phyloP scores from a whole-genome alignment of 768 basidiomycete genomes.

The Gymnopilus dilepis region DNA sequence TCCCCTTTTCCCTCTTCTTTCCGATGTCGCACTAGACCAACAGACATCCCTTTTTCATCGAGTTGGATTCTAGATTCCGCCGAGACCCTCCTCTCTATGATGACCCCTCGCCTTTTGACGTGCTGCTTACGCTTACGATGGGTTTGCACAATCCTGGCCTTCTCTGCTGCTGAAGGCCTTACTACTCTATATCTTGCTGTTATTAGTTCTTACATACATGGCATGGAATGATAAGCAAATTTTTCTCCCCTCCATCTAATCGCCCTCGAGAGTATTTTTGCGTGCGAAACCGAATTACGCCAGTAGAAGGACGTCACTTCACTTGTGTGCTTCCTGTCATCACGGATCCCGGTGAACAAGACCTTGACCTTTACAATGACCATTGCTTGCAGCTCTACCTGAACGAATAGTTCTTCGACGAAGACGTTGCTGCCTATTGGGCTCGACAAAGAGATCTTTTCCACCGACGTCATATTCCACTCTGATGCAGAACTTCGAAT shows the following conservation, averaged over 20 bases:
- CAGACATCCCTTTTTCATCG: neutral
- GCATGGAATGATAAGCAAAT: constrained; percentile 10
- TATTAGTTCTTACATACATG: constrained; percentile 5
- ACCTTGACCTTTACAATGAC: too few relatives aligned
- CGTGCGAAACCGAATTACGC: neutral
- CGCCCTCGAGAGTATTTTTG: neutral
- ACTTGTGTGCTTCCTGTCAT: neutral
- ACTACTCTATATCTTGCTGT: neutral
- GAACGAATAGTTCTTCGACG: too few relatives aligned
- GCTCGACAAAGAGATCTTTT: too few relatives aligned
- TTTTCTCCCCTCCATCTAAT: neutral
- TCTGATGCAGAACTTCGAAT: too few relatives aligned
- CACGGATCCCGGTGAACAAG: neutral
- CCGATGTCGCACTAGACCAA: constrained; percentile 10
- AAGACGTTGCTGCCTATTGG: too few relatives aligned
- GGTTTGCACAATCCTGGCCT: neutral
- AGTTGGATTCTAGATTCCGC: constrained; percentile 6
- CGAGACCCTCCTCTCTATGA: neutral
- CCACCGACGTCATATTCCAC: too few relatives aligned
- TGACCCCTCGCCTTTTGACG: neutral
- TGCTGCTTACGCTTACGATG: neutral
- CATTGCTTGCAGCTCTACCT: too few relatives aligned
- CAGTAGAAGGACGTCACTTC: neutral
- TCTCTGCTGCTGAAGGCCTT: neutral
- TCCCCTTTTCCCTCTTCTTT: neutral